Conservation (phyloP, 2,329 filamentous ascomycete species). For the Atkinsonella hypoxylon region DNA sequence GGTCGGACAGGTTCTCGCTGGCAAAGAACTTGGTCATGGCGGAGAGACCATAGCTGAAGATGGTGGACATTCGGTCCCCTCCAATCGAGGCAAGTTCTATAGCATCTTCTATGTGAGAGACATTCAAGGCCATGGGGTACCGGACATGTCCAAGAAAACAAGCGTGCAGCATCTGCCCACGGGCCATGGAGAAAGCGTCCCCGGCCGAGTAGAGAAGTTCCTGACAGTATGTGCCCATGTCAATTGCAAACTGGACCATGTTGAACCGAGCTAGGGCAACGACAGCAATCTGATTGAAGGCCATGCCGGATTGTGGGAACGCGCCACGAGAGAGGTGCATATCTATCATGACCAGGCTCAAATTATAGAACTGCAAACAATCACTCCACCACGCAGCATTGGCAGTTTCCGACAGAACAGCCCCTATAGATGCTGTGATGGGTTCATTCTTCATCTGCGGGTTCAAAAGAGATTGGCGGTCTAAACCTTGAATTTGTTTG, state of each 20-base stretch:
- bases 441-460: conserved; percentile 34
- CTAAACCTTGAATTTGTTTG: conserved; percentile 46
- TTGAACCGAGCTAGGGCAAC: conserved; percentile 59
- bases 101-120: conserved; percentile 50
- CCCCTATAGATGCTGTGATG: conserved; percentile 50
- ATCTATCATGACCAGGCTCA: conserved; percentile 53
- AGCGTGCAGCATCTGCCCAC: conserved; percentile 57
- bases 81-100: conserved; percentile 54
- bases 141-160: conserved; percentile 61
- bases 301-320: conserved; percentile 58
- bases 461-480: conserved; percentile 33
- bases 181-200: conserved; percentile 53
- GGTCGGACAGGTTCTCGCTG: conserved; percentile 54
- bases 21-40: conserved; percentile 57
- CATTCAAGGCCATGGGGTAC: conserved; percentile 44
- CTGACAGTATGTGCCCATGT: conserved; percentile 51
- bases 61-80: conserved; percentile 59
- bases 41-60: conserved; percentile 58
- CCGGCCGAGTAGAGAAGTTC: conserved; percentile 51
- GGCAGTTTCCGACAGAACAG: conserved; percentile 58
- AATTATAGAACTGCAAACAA: conserved; percentile 58
- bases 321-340: conserved; percentile 51
- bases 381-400: conserved; percentile 66
- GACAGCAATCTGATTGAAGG: conserved; percentile 55
- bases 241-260: conserved; percentile 54